Base-by-base conservation (phyloP, 495 filamentous ascomycete genomes). In the Arthonia radiata region DNA sequence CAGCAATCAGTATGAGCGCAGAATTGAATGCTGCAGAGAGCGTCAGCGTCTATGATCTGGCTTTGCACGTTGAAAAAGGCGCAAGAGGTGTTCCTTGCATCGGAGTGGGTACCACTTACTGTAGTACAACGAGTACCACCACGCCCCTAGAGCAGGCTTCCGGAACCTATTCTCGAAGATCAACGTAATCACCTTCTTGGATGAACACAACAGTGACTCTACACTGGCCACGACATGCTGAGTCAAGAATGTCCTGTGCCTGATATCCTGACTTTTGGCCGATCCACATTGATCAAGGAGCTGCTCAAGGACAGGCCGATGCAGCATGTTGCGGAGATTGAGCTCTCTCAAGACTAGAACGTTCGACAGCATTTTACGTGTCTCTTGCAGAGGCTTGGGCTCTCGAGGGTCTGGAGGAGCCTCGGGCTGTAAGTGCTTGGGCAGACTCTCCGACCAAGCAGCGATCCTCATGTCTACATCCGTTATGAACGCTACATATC, bases 41-140 rank as follows among this genome's bases (percentile, higher is more conserved):
- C 4, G 11, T n/a, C 4, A 7, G 4, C 1, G n/a, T 17, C 5
- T 15, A 17, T 11, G 30, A 12, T n/a, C n/a, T n/a, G n/a, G n/a
- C n/a, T n/a, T n/a, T n/a, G n/a, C n/a, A n/a, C n/a, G n/a, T n/a
- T n/a, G n/a, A n/a, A n/a, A n/a, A n/a, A n/a, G n/a, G n/a, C n/a
- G n/a, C n/a, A n/a, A n/a, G n/a, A n/a, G n/a, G n/a, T n/a, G n/a
- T n/a, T n/a, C n/a, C n/a, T n/a, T n/a, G n/a, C n/a, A n/a, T n/a
- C n/a, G n/a, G n/a, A n/a, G n/a, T n/a, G n/a, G n/a, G n/a, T n/a
- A n/a, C n/a, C n/a, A n/a, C n/a, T n/a, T n/a, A 52, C 49, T 48
- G 29, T 53, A 55, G 15, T 53, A 53, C 11, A 55, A 27, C 4
- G 51, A 50, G 27, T 44, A 54, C 45, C 45, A 49, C 49, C 51